Evolutionary conservation across 176 grass and related monocot genomes (phyloP), one percentile per base, ranked within the genome.

Genomic region (Musa schizocarpa): DNA sequence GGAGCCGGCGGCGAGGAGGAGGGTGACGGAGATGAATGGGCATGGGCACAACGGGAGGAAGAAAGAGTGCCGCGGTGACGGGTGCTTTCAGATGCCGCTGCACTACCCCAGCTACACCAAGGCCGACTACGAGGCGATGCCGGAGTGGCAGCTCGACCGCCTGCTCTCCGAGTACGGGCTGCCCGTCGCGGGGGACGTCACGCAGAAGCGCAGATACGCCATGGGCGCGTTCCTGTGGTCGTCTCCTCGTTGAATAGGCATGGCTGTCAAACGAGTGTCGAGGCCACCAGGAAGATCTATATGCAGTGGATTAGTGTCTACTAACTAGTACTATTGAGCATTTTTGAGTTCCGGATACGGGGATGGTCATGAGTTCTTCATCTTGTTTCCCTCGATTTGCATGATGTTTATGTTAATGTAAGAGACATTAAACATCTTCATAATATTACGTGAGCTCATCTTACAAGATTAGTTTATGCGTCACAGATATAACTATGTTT

Each of bases 81-180:
- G 16, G 12, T 27, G 24, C 13, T 69, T 69, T 11, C 66, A 12
- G 9, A 54, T 83, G 64, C 74, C 81, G 50, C 8, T 74, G 52
- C 74, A 83, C 56, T 83, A 71, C 20, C 81, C 74, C 19, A 23
- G 54, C n/a, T 78, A 77, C 81, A 75, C 26, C 17, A 75, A 58
- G 76, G 65, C 22, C 14, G 69, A 79, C 22, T 74, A 82, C 56
- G 80, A 82, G 62, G 9, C 54, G 50, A 82, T 82, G 80, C 72
- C 59, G 14, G 72, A 76, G 73, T 82, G 80, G 80, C 71, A 82
- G 24, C 49, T 82, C 17, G 73, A 82, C 19, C 43, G 72, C 63
- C 72, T 82, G 51, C 72, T 82, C 9, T 9, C 52, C 8, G 52
- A 76, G 52, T 82, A 82, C 17, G 80, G 80, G 1, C 56, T 82